A percentile compares a stretch with the other conserved stretches of the same genome.
These are phyloP conservation scores for Arabidopsis thaliana DNA, from an alignment of 345 rosid species.

Conservation along the genomic window DNA sequence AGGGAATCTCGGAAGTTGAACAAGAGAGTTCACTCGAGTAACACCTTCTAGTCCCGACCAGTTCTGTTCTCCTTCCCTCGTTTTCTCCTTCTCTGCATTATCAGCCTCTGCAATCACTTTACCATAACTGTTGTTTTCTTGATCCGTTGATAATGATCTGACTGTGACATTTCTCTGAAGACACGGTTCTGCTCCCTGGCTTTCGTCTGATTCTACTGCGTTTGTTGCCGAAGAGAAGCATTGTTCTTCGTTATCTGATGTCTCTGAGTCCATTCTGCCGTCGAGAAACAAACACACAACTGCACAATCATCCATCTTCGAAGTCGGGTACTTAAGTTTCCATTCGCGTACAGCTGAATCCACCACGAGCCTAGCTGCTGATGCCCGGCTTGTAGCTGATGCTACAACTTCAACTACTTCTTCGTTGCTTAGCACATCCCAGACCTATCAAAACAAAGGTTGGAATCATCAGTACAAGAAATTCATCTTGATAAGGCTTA, in stretches of 20 bases:
- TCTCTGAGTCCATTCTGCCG: conserved; percentile 91
- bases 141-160: conserved; percentile 58
- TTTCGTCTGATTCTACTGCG: conserved; percentile 77
- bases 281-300: conserved; percentile 95
- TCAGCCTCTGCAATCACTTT: conserved; percentile 48
- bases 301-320: conserved; percentile 99
- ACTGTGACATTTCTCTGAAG: conserved; percentile 88
- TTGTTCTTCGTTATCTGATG: conserved; percentile 75
- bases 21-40: conserved; percentile 95
- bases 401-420: conserved; percentile 94
- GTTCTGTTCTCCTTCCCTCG: conserved; percentile 65
- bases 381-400: conserved; percentile 76
- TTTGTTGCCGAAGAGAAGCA: conserved; percentile 81
- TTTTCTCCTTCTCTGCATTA: conserved; percentile 47
- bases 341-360: conserved; percentile 91
- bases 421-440: conserved; percentile 98
- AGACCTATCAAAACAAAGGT: conserved; percentile 59
- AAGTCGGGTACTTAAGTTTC: conserved; percentile 97
- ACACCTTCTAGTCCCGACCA: conserved; percentile 98
- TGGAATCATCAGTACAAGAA: conserved; percentile 22
- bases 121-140: conserved; percentile 53
- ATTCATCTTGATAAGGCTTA: neutral
- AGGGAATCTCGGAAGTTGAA: conserved; percentile 95
- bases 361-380: conserved; percentile 86
- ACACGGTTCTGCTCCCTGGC: conserved; percentile 81